Evolutionary conservation across 176 grass and related monocot species (phyloP), one percentile per base, ranked within the genome.

Genomic region (Aechmea fasciata): DNA sequence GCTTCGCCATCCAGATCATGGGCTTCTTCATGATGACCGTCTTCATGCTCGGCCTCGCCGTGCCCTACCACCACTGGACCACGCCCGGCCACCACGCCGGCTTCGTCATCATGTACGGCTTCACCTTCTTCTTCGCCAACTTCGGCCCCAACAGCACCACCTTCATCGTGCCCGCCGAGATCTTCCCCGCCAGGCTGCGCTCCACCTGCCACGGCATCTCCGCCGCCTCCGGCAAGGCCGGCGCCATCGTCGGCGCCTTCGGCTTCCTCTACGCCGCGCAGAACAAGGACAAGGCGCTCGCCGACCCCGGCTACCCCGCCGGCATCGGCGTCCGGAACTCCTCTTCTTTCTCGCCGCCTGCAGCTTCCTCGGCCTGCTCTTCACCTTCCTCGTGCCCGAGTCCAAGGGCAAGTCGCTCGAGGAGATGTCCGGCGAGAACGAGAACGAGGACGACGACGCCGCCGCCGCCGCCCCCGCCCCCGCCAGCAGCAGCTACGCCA

Each of bases 121-220:
- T 86, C 22, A 90, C 87, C 64, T 83, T 83, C 59, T 83, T 83
- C 57, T 83, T 83, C 64, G 80, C 80, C 24, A 83, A 83, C 55
- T 83, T 83, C 8, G 80, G 80, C 0, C 80, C 80, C 57, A 83
- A 83, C 51, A 71, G 73, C n/a, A 83, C 74, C 6, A 83, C 80
- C 11, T 83, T 83, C 49, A 64, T 82, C 52, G 79, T 82, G 26
- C 79, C 79, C 8, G 79, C 79, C 11, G 79, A 82, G 52, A 69
- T 82, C 52, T 82, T 70, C 14, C 79, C 79, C 0, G 79, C 79
- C 5, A 11, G 83, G 20, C 77, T 90, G 15, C 24, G 80, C 0
- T 90, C 87, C 0, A 86, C 87, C 9, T 90, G 87, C 87, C 87
- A 88, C n/a, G 89, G 88, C 48, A 88, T 91, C 79, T 89, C 86